Conservation (phyloP, 352 stramenopile species). For the Elongisporangium anandrum region DNA sequence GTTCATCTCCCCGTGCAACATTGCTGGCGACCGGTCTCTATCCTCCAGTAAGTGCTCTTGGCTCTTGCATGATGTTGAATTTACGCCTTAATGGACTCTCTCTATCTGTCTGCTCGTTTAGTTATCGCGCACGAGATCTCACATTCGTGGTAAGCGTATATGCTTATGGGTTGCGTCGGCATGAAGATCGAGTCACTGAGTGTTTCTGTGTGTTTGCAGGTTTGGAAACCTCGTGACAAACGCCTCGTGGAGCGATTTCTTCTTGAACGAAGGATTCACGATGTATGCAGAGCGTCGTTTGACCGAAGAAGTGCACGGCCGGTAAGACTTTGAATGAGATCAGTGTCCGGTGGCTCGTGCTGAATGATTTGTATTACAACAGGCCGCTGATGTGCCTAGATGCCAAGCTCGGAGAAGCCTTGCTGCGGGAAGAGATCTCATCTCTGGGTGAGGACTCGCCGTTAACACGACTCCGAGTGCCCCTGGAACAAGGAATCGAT, state of each 20-base stretch:
- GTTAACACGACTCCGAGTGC: slow-evolving; percentile 64
- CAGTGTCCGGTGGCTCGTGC: not conserved
- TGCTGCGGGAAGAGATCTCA: slow-evolving; percentile 64
- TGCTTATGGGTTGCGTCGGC: not conserved
- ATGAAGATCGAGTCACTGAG: not conserved
- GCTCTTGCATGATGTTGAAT: not conserved
- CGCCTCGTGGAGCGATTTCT: slow-evolving; percentile 84
- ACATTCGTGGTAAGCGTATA: slow-evolving; percentile 54
- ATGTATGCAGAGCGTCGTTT: slow-evolving; percentile 83
- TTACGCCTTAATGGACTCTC: not conserved
- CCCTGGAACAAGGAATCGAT: slow-evolving; percentile 70
- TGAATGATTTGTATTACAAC: not conserved
- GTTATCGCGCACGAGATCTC: slow-evolving; percentile 82
- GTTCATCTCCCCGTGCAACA: slow-evolving; percentile 74
- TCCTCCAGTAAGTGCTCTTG: slow-evolving; percentile 40
- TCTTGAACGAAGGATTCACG: slow-evolving; percentile 87
- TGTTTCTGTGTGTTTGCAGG: slow-evolving; percentile 14
- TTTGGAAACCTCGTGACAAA: slow-evolving; percentile 85
- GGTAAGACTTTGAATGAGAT: slow-evolving; percentile 18
- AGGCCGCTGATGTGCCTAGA: slow-evolving; percentile 64
- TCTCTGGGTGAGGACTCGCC: slow-evolving; percentile 65
- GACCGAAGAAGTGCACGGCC: slow-evolving; percentile 55
- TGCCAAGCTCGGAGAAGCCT: slow-evolving; percentile 64
- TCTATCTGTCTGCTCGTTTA: slow-evolving; percentile 11
- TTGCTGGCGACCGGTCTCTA: slow-evolving; percentile 77